Evolutionary conservation across 345 rosid genomes (phyloP).

Genomic region (Gossypium rotundifolium): DNA sequence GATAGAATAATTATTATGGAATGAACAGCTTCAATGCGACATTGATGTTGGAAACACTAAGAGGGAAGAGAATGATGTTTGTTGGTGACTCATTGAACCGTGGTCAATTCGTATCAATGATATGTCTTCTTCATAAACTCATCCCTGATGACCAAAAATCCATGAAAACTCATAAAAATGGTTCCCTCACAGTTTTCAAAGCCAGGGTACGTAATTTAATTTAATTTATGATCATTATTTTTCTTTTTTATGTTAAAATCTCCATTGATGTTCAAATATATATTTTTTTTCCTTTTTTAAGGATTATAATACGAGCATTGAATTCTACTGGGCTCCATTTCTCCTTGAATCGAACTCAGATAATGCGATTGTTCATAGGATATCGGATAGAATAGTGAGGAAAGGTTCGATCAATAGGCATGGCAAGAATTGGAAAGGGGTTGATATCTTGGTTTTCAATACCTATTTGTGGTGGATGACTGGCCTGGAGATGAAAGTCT

Average conservation of each 20-base stretch:
- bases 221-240: too few relatives aligned
- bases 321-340: conserved; percentile 97
- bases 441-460: conserved; percentile 73
- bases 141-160: conserved; percentile 71
- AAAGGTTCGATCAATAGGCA: conserved; percentile 91
- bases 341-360: conserved; percentile 93
- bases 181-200: conserved; percentile 73
- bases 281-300: not conserved
- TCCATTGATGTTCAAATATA: not conserved
- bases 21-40: conserved; percentile 69
- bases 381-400: conserved; percentile 71
- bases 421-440: conserved; percentile 86
- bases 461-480: conserved; percentile 96
- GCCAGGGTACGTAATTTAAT: conserved; percentile 40
- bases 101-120: conserved; percentile 80
- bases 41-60: conserved; percentile 64
- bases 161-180: conserved; percentile 49
- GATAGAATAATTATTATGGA: too few relatives aligned
- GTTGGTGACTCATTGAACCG: conserved; percentile 91
- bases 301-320: conserved; percentile 91
- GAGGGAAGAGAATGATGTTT: conserved; percentile 93
- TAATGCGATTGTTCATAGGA: conserved; percentile 63
- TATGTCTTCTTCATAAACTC: conserved; percentile 78
- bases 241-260: not conserved
- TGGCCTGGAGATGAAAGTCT: conserved; percentile 67